Percentiles rank a stretch among this genome's conserved stretches.
phyloP scores from a whole-genome alignment of 2,329 filamentous ascomycete genomes.

The Gaeumannomyces tritici region DNA sequence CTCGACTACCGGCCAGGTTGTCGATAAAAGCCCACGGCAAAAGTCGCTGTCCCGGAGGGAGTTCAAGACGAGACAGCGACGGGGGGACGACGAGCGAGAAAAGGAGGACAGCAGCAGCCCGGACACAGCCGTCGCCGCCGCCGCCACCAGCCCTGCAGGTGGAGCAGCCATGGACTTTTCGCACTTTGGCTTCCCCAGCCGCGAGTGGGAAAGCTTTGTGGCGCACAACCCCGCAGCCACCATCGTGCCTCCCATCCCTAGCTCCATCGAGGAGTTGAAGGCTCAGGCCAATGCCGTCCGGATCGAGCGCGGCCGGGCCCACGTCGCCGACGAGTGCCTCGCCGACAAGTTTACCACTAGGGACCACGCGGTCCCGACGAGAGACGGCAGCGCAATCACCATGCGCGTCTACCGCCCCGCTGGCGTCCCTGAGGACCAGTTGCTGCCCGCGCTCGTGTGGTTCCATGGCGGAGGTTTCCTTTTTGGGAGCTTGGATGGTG shows the following conservation, averaged over 20 bases:
- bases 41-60: not conserved
- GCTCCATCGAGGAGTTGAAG: not conserved
- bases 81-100: not conserved
- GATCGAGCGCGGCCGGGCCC: not conserved
- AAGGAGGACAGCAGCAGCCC: not conserved
- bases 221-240: not conserved
- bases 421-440: slow-evolving; percentile 5
- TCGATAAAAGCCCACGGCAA: not conserved
- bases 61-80: not conserved
- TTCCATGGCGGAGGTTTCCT: slow-evolving; percentile 1
- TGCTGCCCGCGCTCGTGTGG: not conserved
- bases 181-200: not conserved
- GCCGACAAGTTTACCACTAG: not conserved
- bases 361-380: slow-evolving; percentile 3
- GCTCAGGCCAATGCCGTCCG: not conserved
- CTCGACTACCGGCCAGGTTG: not conserved
- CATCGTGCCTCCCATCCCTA: slow-evolving; percentile 1
- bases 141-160: not conserved
- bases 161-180: slow-evolving; percentile 1
- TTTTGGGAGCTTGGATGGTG: not conserved
- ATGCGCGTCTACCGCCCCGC: slow-evolving; percentile 5
- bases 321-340: slow-evolving; percentile 1
- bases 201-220: slow-evolving; percentile 1
- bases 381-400: slow-evolving; percentile 4
- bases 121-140: not conserved